Percentiles rank a stretch among this genome's conserved stretches.
phyloP scores from a whole-genome alignment of 2,329 filamentous ascomycete species.

The Exutisphaerella laricina region DNA sequence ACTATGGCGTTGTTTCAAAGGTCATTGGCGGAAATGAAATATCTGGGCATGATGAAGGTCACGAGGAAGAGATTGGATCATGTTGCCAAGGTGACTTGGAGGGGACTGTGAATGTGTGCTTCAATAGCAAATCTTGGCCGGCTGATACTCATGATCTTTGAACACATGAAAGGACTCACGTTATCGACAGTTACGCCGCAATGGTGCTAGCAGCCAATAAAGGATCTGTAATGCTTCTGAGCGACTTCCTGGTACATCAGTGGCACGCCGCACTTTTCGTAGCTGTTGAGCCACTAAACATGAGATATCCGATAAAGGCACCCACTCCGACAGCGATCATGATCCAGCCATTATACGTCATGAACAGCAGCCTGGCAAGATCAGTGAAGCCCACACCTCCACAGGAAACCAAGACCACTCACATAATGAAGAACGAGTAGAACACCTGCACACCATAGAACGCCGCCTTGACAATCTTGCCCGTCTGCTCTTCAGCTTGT shows the following conservation, averaged over 20 bases:
- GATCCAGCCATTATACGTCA: slow-evolving; percentile 99
- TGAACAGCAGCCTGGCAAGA: slow-evolving; percentile 79
- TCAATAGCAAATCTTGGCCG: too few relatives aligned
- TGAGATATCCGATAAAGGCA: slow-evolving; percentile 79
- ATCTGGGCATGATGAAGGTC: slow-evolving; percentile 79
- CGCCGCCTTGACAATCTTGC: slow-evolving; percentile 70
- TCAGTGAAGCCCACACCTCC: not conserved
- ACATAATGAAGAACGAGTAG: slow-evolving; percentile 99
- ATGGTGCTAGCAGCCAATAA: too few relatives aligned
- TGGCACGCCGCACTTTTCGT: slow-evolving; percentile 91
- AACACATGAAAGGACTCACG: too few relatives aligned
- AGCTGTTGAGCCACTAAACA: slow-evolving; percentile 67
- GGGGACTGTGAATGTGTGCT: slow-evolving; percentile 66
- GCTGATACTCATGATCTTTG: too few relatives aligned
- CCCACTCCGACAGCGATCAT: slow-evolving; percentile 89
- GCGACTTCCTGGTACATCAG: too few relatives aligned
- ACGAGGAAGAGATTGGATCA: slow-evolving; percentile 92
- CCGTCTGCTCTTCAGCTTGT: slow-evolving; percentile 52
- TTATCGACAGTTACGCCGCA: too few relatives aligned
- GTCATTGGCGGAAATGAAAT: slow-evolving; percentile 75
- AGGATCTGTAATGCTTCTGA: too few relatives aligned
- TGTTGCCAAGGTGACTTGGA: slow-evolving; percentile 75
- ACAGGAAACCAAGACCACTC: slow-evolving; percentile 44
- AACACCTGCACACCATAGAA: slow-evolving; percentile 94
- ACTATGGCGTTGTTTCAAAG: slow-evolving; percentile 70